These are phyloP conservation scores for Mycena venus DNA, from an alignment of 768 basidiomycete genomes.

Conservation along the genomic window DNA sequence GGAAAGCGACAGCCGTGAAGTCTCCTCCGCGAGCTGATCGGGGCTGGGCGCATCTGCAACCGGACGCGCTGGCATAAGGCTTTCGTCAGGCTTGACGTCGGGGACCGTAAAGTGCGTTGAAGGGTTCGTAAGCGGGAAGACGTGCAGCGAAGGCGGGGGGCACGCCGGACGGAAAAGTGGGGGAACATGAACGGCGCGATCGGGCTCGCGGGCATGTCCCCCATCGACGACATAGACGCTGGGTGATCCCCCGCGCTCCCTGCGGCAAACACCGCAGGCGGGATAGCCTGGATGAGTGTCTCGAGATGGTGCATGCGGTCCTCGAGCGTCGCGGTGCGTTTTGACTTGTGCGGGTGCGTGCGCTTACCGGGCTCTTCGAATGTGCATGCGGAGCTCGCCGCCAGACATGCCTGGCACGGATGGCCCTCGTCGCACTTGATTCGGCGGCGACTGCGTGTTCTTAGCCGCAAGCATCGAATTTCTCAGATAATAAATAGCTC, in stretches of 20 bases:
- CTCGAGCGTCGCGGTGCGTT: slow-evolving; percentile 88
- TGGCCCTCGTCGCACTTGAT: slow-evolving; percentile 93
- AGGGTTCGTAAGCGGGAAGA: slow-evolving; percentile 85
- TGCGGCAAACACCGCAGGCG: slow-evolving; percentile 82
- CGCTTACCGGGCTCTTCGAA: slow-evolving; percentile 91
- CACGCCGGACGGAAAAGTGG: slow-evolving; percentile 64
- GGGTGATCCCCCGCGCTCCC: slow-evolving; percentile 56
- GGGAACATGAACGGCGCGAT: slow-evolving; percentile 58
- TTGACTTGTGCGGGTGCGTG: slow-evolving; percentile 90
- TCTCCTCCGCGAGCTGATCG: slow-evolving; percentile 69
- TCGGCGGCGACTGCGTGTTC: slow-evolving; percentile 71
- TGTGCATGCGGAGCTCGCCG: slow-evolving; percentile 84
- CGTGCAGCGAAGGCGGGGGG: slow-evolving; percentile 85
- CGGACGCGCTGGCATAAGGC: slow-evolving; percentile 49
- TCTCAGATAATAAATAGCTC: slow-evolving; percentile 45
- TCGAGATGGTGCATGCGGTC: slow-evolving; percentile 92
- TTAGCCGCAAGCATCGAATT: background rate
- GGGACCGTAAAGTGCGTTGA: slow-evolving; percentile 78
- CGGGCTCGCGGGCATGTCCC: slow-evolving; percentile 47
- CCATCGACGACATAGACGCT: slow-evolving; percentile 49
- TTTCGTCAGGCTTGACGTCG: slow-evolving; percentile 57
- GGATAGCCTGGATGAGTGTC: slow-evolving; percentile 87
- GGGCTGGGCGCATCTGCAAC: slow-evolving; percentile 41
- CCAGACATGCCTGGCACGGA: slow-evolving; percentile 90
- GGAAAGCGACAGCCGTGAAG: slow-evolving; percentile 73